These are phyloP conservation scores for Amaranthus tricolor DNA, from an alignment of 179 eudicot genomes.

Conservation along the genomic window DNA sequence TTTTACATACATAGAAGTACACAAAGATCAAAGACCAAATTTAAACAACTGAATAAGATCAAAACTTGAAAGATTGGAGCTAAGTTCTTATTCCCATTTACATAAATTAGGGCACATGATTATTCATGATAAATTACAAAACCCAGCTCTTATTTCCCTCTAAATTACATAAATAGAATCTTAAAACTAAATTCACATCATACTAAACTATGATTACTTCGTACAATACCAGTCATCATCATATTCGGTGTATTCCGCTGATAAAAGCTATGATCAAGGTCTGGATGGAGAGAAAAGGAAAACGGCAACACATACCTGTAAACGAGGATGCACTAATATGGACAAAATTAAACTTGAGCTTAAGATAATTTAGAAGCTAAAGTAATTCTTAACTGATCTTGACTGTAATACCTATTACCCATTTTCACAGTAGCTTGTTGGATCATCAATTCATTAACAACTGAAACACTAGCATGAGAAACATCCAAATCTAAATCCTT, in stretches of 20 bases:
- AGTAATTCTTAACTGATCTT: slow-evolving; percentile 58
- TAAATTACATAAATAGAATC: not conserved
- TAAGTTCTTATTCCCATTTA: slow-evolving; percentile 25
- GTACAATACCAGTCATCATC: not conserved
- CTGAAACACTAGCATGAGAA: slow-evolving; percentile 66
- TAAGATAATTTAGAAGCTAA: slow-evolving; percentile 43
- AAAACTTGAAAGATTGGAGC: slow-evolving; percentile 20
- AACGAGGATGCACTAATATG: too few relatives aligned
- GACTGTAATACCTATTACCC: slow-evolving; percentile 58
- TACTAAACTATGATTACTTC: slow-evolving; percentile 24
- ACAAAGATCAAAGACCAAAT: slow-evolving; percentile 1
- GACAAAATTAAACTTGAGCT: too few relatives aligned
- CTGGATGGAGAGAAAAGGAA: too few relatives aligned
- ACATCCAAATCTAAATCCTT: slow-evolving; percentile 73
- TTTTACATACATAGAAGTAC: not conserved
- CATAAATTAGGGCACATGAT: slow-evolving; percentile 9
- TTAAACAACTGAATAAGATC: not conserved
- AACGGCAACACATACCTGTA: too few relatives aligned
- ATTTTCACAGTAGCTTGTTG: slow-evolving; percentile 78
- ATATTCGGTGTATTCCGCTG: too few relatives aligned
- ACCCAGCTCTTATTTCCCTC: slow-evolving; percentile 13
- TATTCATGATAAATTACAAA: not conserved
- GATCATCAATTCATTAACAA: slow-evolving; percentile 78
- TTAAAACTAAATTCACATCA: not conserved
- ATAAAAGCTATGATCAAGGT: too few relatives aligned